Conservation (phyloP, 768 basidiomycete species). For the Crepidotus variabilis region DNA sequence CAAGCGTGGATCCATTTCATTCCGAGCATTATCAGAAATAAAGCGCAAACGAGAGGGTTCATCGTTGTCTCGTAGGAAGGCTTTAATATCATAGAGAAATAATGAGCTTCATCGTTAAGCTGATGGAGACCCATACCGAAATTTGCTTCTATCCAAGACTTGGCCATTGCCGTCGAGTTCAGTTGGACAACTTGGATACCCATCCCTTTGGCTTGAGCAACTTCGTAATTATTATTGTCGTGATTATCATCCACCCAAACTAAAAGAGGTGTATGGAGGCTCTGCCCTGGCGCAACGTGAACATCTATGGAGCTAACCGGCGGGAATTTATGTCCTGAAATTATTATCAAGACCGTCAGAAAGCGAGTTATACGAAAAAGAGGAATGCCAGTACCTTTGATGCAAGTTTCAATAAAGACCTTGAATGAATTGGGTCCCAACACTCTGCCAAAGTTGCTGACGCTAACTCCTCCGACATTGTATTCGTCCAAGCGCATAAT, state of each 20-base stretch:
- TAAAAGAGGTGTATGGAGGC: slow-evolving; percentile 13
- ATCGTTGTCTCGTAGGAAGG: not conserved
- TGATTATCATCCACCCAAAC: slow-evolving; percentile 23
- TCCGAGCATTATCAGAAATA: not conserved
- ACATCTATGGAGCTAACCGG: not conserved
- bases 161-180: slow-evolving; percentile 15
- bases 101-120: not conserved
- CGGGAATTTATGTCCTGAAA: no score
- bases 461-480: no score
- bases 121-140: slow-evolving; percentile 10
- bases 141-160: slow-evolving; percentile 22
- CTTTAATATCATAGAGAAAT: not conserved
- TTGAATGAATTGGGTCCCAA: no score
- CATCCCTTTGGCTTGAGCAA: slow-evolving; percentile 9
- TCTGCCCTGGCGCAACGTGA: not conserved
- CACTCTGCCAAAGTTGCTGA: no score
- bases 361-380: no score
- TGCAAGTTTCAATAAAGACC: no score
- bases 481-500: no score
- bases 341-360: not conserved
- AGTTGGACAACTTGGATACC: slow-evolving; percentile 19
- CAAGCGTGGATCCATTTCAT: not conserved
- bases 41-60: not conserved
- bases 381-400: no score
- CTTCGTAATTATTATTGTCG: slow-evolving; percentile 12